phyloP scores from a whole-genome alignment of 441 rosid genomes.

The Gossypium trilobum region DNA sequence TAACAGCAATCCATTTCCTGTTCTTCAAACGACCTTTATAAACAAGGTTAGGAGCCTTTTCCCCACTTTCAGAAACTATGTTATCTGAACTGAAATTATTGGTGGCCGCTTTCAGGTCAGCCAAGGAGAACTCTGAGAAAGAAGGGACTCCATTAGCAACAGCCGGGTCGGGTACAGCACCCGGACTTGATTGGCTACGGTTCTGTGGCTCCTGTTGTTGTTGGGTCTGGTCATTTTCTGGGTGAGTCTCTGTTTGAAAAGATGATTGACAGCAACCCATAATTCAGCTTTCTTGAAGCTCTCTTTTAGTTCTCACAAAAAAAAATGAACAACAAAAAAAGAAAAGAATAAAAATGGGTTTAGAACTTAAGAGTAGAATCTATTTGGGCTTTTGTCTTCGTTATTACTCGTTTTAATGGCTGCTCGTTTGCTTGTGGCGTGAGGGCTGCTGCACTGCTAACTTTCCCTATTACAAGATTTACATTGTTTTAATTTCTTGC shows the following conservation, averaged over 20 bases:
- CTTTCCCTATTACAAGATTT: too few species aligned
- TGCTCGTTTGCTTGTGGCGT: too few species aligned
- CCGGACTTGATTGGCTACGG: neutral
- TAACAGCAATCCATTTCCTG: conserved; percentile 81
- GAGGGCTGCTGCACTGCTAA: neutral
- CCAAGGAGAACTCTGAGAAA: conserved; percentile 60
- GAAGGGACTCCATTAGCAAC: conserved; percentile 32
- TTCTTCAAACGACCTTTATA: conserved; percentile 66
- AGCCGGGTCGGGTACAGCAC: conserved; percentile 22
- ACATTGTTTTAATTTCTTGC: neutral
- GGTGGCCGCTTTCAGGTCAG: conserved; percentile 70
- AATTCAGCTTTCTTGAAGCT: neutral
- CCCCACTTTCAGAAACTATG: conserved; percentile 78
- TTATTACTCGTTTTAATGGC: neutral
- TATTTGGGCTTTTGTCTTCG: neutral
- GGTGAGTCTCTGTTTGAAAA: conserved; percentile 30
- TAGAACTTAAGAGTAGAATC: neutral
- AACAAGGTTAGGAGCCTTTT: conserved; percentile 73
- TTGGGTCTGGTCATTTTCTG: conserved; percentile 26
- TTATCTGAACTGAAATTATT: conserved; percentile 63
- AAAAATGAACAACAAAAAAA: neutral
- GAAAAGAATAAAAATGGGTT: neutral
- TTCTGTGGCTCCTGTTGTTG: conserved; percentile 8
- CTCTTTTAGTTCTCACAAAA: neutral
- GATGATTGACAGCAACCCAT: conserved; percentile 82